These are phyloP conservation scores for Mycosphaerella arachidis DNA, from an alignment of 2,329 filamentous ascomycete genomes.

Conservation along the genomic window DNA sequence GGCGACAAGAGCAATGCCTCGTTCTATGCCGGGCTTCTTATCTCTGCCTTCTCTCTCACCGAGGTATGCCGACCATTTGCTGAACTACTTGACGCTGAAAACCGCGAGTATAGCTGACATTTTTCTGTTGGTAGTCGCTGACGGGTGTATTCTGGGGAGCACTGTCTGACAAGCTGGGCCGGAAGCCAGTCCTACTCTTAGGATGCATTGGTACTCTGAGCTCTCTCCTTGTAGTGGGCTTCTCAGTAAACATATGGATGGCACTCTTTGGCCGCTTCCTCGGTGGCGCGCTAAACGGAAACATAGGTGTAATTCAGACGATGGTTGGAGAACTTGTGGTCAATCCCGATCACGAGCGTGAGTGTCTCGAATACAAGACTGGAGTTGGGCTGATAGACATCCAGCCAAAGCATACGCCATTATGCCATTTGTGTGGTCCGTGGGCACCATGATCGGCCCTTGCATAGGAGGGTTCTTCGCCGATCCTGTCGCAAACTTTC, in stretches of 20 bases:
- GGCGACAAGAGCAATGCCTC: constrained; percentile 71
- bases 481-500: constrained; percentile 70
- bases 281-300: constrained; percentile 82
- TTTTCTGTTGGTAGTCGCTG: not conserved
- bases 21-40: constrained; percentile 82
- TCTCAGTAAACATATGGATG: constrained; percentile 78
- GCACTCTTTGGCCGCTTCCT: constrained; percentile 71
- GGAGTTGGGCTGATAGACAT: constrained; percentile 6
- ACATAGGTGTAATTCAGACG: constrained; percentile 71
- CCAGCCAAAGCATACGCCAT: constrained; percentile 77
- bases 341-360: constrained; percentile 80
- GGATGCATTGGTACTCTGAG: constrained; percentile 79
- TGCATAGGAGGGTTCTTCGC: constrained; percentile 84
- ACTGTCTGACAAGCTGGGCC: constrained; percentile 74
- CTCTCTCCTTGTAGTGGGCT: constrained; percentile 76
- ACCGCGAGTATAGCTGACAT: not conserved
- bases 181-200: constrained; percentile 78
- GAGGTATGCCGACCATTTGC: constrained; percentile 49
- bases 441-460: constrained; percentile 84
- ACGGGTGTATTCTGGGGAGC: constrained; percentile 64
- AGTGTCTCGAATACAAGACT: constrained; percentile 37
- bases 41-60: constrained; percentile 77
- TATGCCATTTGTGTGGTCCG: constrained; percentile 92
- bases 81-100: not conserved
- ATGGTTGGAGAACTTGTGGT: constrained; percentile 87